These are phyloP conservation scores for Starmera caribaea DNA, from an alignment of 805 yeast genomes.

Conservation along the genomic window DNA sequence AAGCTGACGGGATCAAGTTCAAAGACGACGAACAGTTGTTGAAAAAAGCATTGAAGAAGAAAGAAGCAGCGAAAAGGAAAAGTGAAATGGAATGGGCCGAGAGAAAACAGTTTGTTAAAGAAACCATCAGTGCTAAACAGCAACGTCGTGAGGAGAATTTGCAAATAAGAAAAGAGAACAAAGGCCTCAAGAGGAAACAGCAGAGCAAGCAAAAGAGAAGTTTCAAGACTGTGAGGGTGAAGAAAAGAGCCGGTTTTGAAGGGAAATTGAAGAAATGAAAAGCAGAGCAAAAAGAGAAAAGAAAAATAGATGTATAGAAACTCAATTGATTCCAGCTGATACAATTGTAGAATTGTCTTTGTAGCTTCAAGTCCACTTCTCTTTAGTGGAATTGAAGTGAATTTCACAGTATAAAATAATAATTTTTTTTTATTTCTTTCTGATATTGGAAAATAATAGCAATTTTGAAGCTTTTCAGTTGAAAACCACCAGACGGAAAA, in stretches of 20 bases:
- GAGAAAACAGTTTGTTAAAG: slow-evolving; percentile 70
- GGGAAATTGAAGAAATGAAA: slow-evolving; percentile 31
- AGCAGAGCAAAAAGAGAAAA: no score
- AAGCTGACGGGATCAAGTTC: slow-evolving; percentile 81
- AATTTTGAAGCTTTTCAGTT: no score
- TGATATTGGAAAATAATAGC: no score
- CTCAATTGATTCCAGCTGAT: no score
- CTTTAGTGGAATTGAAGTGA: no score
- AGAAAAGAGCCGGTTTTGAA: slow-evolving; percentile 85
- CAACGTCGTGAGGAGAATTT: slow-evolving; percentile 91
- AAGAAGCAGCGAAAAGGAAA: slow-evolving; percentile 74
- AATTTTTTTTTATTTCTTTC: no score
- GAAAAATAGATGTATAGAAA: no score
- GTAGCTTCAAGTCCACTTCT: no score
- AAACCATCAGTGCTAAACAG: slow-evolving; percentile 61
- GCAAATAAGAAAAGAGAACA: slow-evolving; percentile 75
- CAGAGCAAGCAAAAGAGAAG: slow-evolving; percentile 59
- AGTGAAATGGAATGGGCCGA: slow-evolving; percentile 91
- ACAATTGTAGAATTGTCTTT: no score
- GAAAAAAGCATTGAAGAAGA: slow-evolving; percentile 76
- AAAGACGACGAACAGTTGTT: slow-evolving; percentile 85
- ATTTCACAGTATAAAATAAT: no score
- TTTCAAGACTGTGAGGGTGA: slow-evolving; percentile 45
- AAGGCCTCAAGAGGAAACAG: slow-evolving; percentile 69
- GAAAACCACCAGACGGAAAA: no score